phyloP scores from a whole-genome alignment of 2,329 filamentous ascomycete species.

The Plenodomus lindquistii region DNA sequence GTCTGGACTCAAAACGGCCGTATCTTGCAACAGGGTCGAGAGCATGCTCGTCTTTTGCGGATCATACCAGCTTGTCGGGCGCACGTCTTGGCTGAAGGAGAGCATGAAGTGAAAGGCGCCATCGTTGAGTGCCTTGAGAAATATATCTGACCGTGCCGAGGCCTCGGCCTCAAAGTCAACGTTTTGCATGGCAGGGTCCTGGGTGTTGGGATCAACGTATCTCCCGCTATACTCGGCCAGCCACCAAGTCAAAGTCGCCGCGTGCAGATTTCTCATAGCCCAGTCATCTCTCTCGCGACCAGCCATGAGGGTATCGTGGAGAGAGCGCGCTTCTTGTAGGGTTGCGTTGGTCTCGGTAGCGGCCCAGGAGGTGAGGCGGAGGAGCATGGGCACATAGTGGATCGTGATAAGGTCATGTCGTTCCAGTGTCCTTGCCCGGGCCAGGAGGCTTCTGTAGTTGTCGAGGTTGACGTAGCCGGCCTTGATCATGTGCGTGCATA shows the following conservation, averaged over 20 bases:
- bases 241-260: conserved; percentile 83
- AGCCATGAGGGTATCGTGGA: conserved; percentile 71
- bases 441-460: conserved; percentile 75
- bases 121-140: conserved; percentile 78
- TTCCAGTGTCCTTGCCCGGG: conserved; percentile 69
- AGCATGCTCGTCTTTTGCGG: conserved; percentile 82
- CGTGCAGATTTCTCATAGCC: conserved; percentile 75
- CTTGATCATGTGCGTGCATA: conserved; percentile 78
- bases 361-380: conserved; percentile 75
- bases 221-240: conserved; percentile 89
- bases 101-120: conserved; percentile 92
- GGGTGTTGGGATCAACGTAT: conserved; percentile 73
- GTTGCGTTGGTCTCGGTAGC: conserved; percentile 72
- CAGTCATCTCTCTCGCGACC: conserved; percentile 70
- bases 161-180: conserved; percentile 70
- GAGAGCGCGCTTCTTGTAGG: conserved; percentile 68
- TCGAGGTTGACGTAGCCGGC: conserved; percentile 69
- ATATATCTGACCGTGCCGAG: conserved; percentile 70
- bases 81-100: conserved; percentile 79
- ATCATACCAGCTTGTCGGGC: conserved; percentile 82
- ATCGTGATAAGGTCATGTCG: conserved; percentile 75
- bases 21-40: conserved; percentile 80
- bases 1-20: conserved; percentile 69
- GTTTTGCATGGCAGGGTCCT: conserved; percentile 53
- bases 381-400: conserved; percentile 80